A percentile compares a stretch with the other conserved stretches of the same genome.
phyloP scores from a whole-genome alignment of 345 rosid genomes.

The Sisymbrium altissimum region DNA sequence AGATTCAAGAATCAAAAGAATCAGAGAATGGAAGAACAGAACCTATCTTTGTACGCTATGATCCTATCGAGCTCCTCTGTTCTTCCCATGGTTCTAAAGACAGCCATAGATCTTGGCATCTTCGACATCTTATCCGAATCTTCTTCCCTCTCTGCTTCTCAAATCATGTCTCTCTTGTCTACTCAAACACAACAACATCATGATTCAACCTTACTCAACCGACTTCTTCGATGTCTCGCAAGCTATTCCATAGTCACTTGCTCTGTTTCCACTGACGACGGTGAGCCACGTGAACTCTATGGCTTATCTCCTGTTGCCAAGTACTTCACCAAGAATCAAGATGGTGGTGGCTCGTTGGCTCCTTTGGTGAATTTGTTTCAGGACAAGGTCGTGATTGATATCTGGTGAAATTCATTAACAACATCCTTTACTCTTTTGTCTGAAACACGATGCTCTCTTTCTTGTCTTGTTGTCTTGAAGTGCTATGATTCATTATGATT shows the following conservation, averaged over 20 bases:
- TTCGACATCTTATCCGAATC: slow-evolving; percentile 27
- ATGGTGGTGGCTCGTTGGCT: slow-evolving; percentile 26
- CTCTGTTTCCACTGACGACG: slow-evolving; percentile 22
- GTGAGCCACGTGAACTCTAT: slow-evolving; percentile 13
- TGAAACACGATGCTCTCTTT: not conserved
- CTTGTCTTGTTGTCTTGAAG: not conserved
- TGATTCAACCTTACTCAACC: slow-evolving; percentile 1
- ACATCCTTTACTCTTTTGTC: not conserved
- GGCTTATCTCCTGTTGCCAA: slow-evolving; percentile 32
- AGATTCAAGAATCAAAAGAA: not conserved
- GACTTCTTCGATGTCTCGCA: slow-evolving; percentile 25
- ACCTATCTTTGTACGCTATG: slow-evolving; percentile 22
- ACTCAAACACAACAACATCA: not conserved
- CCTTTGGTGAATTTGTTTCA: slow-evolving; percentile 28
- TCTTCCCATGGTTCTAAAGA: slow-evolving; percentile 34
- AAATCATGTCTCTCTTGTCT: slow-evolving; percentile 11
- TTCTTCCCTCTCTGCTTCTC: slow-evolving; percentile 19
- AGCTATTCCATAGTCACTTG: slow-evolving; percentile 22
- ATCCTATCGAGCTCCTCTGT: slow-evolving; percentile 24
- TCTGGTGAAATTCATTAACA: slow-evolving; percentile 24
- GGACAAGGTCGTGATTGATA: slow-evolving; percentile 27
- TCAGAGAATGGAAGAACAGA: slow-evolving; percentile 27
- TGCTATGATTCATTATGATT: not conserved
- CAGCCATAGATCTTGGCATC: slow-evolving; percentile 28
- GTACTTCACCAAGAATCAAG: slow-evolving; percentile 29